Conservation (phyloP, 768 basidiomycete genomes). For the Leccinum rimulosum region DNA sequence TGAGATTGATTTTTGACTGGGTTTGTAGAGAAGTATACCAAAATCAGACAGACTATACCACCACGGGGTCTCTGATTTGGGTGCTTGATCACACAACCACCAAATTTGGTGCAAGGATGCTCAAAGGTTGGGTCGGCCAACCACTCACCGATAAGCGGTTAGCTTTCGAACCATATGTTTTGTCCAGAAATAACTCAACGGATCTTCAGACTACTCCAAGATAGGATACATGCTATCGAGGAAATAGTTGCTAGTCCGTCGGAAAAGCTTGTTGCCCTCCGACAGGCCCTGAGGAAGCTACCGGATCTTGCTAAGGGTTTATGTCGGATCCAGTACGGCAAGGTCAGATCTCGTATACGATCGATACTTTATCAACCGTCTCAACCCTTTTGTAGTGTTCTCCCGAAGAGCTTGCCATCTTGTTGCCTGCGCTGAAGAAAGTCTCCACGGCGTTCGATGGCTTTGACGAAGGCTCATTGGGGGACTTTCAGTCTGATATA, state of each 20-base stretch:
- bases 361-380: background rate
- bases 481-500: conserved; percentile 61
- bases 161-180: conserved; percentile 16
- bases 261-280: conserved; percentile 62
- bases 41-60: conserved; percentile 79
- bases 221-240: conserved; percentile 79
- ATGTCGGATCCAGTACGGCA: conserved; percentile 86
- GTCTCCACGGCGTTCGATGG: conserved; percentile 62
- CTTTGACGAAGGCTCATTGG: conserved; percentile 40
- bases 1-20: background rate
- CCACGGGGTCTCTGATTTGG: conserved; percentile 77
- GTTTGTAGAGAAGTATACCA: conserved; percentile 75
- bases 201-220: conserved; percentile 61
- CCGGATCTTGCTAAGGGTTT: conserved; percentile 88
- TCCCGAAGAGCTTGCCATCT: conserved; percentile 72
- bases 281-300: conserved; percentile 65
- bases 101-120: conserved; percentile 79
- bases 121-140: conserved; percentile 83
- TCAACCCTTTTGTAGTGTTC: conserved; percentile 52
- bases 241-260: conserved; percentile 70
- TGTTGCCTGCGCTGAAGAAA: conserved; percentile 74
- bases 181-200: background rate
- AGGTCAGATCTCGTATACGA: conserved; percentile 45
- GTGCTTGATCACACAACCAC: conserved; percentile 86
- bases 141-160: conserved; percentile 76